Conservation (phyloP, 768 basidiomycete species). For the Suillus subaureus region DNA sequence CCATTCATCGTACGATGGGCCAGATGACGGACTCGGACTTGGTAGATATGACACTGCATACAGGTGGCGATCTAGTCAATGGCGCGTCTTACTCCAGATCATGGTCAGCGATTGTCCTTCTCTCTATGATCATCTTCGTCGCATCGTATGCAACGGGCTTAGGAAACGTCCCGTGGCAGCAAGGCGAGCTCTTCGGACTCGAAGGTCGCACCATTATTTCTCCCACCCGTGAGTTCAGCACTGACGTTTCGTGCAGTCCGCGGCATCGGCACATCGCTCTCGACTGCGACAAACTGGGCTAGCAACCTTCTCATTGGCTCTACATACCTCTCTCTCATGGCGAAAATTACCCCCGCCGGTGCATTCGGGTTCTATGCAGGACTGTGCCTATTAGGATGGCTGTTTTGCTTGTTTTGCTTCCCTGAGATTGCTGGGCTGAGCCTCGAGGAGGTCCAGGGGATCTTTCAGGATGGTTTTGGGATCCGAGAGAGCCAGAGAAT, state of each 20-base stretch:
- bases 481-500: conserved; percentile 57
- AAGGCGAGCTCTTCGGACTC: conserved; percentile 80
- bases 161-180: conserved; percentile 86
- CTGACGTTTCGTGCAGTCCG: conserved; percentile 46
- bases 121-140: conserved; percentile 84
- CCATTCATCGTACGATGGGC: background rate
- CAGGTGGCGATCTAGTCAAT: conserved; percentile 59
- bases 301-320: conserved; percentile 76
- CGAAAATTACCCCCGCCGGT: conserved; percentile 69
- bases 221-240: background rate
- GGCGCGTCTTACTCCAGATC: conserved; percentile 57
- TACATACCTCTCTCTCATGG: conserved; percentile 82
- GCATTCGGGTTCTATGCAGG: conserved; percentile 81
- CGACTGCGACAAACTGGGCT: conserved; percentile 79
- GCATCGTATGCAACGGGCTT: conserved; percentile 80
- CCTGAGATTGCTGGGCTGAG: conserved; percentile 80
- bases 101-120: conserved; percentile 71
- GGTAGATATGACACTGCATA: conserved; percentile 60
- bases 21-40: background rate
- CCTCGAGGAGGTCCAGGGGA: conserved; percentile 64
- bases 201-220: conserved; percentile 49
- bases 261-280: conserved; percentile 74
- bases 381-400: conserved; percentile 66
- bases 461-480: conserved; percentile 68
- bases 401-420: conserved; percentile 72